Evolutionary conservation across 2,329 filamentous ascomycete species (phyloP), one percentile per base, ranked within the genome.

Genomic region (Ceratocystis papillata): DNA sequence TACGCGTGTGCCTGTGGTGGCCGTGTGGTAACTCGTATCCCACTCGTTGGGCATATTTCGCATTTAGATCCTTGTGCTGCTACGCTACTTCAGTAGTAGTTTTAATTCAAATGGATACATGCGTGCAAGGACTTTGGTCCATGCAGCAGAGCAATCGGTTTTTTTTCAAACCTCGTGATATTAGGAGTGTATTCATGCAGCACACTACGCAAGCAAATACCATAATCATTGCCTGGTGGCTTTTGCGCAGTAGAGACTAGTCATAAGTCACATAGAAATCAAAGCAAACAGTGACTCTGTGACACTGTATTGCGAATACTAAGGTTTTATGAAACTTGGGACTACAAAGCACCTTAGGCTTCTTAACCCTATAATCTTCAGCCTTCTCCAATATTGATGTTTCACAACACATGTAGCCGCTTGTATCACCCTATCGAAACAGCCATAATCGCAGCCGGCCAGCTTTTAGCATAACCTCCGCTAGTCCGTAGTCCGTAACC

Each of bases 91-190:
- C 10, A 41, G 37, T 41, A 41, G 37, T 41, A 41, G 37, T 41
- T 41, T 41, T 3, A 41, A 41, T 41, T 41, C 10, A 41, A 41
- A 41, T 41, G 37, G 37, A 25, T 53, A 53, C 48, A 25, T 63
- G 17, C 30, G 57, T 62, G 55, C 64, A 67, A 66, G 62, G 59
- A 61, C 55, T 67, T 53, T 64, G 44, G 55, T 66, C 65, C 63
- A 46, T 41, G 37, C 37, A 41, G 37, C 37, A 41, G 12, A 41
- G 37, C 10, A 41, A 41, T 41, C 10, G 2, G 37, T 4, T 5
- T 41, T 41, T 41, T 41, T 41, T 5, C 3, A 41, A 41, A 22
- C 5, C 28, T 37, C 17, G 55, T 59, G 25, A 30, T 59, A 37
- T 37, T n/a, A 30, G 33, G 12, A 7, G 55, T 25, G 10, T 53